Percentiles rank a stretch among this genome's conserved stretches.
Conservation (phyloP, 1,284 basidiomycete genomes). For the Apiotrichum montevideense region DNA sequence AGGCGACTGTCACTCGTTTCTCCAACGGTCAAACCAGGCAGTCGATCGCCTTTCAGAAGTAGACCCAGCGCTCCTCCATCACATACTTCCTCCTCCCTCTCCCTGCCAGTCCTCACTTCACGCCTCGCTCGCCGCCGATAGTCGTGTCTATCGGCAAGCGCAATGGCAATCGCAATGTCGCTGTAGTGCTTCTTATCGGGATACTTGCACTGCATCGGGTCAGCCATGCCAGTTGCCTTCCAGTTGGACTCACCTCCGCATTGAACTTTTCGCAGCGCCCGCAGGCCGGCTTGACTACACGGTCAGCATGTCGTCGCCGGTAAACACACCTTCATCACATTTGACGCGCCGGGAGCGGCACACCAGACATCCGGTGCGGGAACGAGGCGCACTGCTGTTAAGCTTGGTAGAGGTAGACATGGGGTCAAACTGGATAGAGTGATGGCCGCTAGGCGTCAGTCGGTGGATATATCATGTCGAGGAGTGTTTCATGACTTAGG, state of each 20-base stretch:
- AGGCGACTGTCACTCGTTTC: not conserved
- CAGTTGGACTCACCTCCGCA: conserved; percentile 19
- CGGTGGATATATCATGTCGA: too few relatives aligned
- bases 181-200: conserved; percentile 27
- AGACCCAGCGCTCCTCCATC: not conserved
- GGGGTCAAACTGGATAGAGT: too few relatives aligned
- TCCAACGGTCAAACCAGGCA: not conserved
- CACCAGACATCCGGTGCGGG: conserved; percentile 24
- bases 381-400: conserved; percentile 3
- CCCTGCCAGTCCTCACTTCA: too few relatives aligned
- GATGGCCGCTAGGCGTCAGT: too few relatives aligned
- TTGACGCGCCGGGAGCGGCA: conserved; percentile 25
- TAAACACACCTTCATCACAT: conserved; percentile 24
- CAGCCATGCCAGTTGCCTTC: not conserved
- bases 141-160: conserved; percentile 19
- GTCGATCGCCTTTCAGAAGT: not conserved
- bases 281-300: conserved; percentile 23
- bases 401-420: not conserved
- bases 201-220: conserved; percentile 22
- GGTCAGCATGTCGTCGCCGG: not conserved
- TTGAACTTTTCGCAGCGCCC: conserved; percentile 26
- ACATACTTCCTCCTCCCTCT: too few relatives aligned
- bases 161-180: conserved; percentile 9
- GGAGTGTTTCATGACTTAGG: too few relatives aligned
- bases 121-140: not conserved